Evolutionary conservation across 75 land plant species (phyloP), one percentile per base, ranked within the genome.

Genomic region (Pseudotsuga menziesii): DNA sequence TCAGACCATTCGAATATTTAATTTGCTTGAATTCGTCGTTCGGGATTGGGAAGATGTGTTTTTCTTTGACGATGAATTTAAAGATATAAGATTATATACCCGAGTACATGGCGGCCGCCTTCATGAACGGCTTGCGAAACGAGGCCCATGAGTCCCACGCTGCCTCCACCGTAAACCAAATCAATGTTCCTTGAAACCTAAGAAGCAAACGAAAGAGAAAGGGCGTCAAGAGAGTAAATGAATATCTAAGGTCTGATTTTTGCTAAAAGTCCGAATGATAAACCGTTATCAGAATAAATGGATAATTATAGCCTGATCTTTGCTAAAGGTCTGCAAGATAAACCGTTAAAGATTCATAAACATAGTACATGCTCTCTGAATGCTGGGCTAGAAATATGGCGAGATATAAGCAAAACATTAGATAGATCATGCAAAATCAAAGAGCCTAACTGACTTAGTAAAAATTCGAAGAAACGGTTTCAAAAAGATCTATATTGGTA

Each of bases 131-230:
- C 78, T 6, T 81, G 76, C 9, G 85, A 78, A 25, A 83, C 76
- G 17, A 83, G 75, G 16, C 85, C 85, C 85, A 83, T 83, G 52
- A 83, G 73, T 17, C 85, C 85, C 54, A 75, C 78, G 71, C 80
- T 83, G 25, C 85, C 85, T 60, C 84, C 85, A 5, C 85, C 85
- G 60, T 83, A 83, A 59, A 83, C 85, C 26, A 83, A 70, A 54
- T 83, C 83, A 32, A 83, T 80, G 12, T 71, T 81, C 76, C 88
- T 73, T 58, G 85, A 78, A 56, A 86, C 88, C 88, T 86, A 80
- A 52, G 72, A 20, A 22, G 29, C 32, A 69, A 29, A 29, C 32
- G 32, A 29, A 29, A 29, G 41, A 29, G 36, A 41, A 75, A 7
- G n/a, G 3, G 48, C 20, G 72, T 20, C 41, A 20, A 29, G 11